Evolutionary conservation across 148 eudicot genomes (phyloP), one percentile per base, ranked within the genome.

Genomic region (Drosera capensis): DNA sequence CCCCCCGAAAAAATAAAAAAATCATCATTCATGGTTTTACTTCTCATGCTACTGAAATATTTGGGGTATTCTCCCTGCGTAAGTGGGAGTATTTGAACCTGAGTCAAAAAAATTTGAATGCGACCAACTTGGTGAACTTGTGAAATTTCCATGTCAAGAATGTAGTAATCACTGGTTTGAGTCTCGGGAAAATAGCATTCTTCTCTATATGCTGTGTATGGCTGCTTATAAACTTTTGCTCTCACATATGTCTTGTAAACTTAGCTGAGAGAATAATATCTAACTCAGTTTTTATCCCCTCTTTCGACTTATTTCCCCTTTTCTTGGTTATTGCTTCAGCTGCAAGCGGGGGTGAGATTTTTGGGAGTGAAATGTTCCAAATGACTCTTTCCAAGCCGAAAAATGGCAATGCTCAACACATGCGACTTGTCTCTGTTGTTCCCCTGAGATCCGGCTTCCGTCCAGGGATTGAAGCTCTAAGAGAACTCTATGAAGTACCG

Each of bases 341-440:
- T 59, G 68, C 40, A 44, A 58, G 65, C 50, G 79, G 77, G 15
- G 64, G 72, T 47, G 57, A 51, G 52, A 48, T 74, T 35, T 53
- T 88, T 46, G 86, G 77, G 71, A 94, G 96, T 29, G 94, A 83
- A 64, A 77, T 88, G 79, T 58, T 85, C 58, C 58, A 66, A 42
- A 71, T 83, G 59, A 74, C 73, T 12, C 64, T 88, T 29, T 69
- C 86, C 2, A 72, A 77, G 46, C 86, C 96, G 5, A 88, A 70
- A 66, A 88, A 78, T 37, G 86, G 75, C 24, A 74, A 83, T 44
- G 94, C 96, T 42, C 74, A 74, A 47, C 96, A 87, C 65, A 66
- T 60, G 48, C 71, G 90, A 26, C 83, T 77, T 39, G 79, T 64
- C 22, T 77, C 86, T 28, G 68, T 82, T 62, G 53, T 77, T 51